Evolutionary conservation across 2,329 filamentous ascomycete species (phyloP).

Genomic region (Pseudogymnoascus verrucosus): DNA sequence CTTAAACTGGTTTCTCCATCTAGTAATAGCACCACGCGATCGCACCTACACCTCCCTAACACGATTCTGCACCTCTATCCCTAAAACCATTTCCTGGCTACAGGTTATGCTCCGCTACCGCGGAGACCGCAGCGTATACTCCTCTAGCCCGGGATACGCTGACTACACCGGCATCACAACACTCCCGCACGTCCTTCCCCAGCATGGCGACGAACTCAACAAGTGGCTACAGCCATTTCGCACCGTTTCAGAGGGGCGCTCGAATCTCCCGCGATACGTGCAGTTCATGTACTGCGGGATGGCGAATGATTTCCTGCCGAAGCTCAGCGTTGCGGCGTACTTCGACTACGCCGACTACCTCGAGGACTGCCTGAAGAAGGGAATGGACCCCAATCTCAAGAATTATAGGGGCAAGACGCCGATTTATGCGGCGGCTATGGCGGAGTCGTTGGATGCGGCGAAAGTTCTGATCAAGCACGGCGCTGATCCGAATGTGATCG

Average conservation of each 20-base stretch:
- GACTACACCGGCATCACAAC: background rate
- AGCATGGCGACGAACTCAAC: background rate
- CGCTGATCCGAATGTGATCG: background rate
- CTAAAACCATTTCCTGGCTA: background rate
- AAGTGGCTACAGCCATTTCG: background rate
- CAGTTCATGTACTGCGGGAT: background rate
- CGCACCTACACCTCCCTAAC: background rate
- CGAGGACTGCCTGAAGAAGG: background rate
- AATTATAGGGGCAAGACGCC: background rate
- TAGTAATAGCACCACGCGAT: background rate
- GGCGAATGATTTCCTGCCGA: background rate
- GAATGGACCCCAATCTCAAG: background rate
- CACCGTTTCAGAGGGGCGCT: background rate
- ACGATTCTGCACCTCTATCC: background rate
- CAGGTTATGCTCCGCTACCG: background rate
- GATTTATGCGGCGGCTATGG: background rate
- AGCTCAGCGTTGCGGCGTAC: background rate
- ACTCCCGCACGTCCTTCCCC: background rate
- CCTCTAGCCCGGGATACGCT: background rate
- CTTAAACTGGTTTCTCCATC: constrained; percentile 2
- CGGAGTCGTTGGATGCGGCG: background rate
- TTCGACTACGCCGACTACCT: background rate
- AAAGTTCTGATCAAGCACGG: background rate
- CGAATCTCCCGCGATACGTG: background rate
- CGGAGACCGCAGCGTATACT: background rate